Base-by-base conservation (phyloP, 371 early-diverging fungal genomes). In the Syncephalastrum sp. region DNA sequence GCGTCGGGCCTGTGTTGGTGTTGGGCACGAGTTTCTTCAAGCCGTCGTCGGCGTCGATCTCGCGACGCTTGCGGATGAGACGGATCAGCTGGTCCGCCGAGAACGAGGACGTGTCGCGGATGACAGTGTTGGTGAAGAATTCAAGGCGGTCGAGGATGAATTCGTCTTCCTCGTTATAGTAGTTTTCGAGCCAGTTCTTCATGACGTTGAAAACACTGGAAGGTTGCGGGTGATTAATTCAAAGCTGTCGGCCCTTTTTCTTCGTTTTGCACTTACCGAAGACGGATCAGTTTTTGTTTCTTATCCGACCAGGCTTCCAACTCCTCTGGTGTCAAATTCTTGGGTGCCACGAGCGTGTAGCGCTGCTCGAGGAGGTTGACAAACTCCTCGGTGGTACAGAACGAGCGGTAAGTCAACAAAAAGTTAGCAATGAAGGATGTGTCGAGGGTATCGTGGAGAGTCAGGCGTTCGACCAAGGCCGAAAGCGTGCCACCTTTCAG, bases 151-250 rank as follows among this genome's bases (percentile, higher is more conserved):
- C 84, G 23, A 95, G 71, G 8, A 86, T 82, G 24, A 42, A 77
- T 3, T 79, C 82, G 46, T 88, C 85, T 58, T 87, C 83, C 47
- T 93, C 92, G 13, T 87, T 75, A 68, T 89, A 95, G 63, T 91
- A 88, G 57, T 82, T 81, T 61, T 95, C 95, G 6, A 96, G 74
- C 97, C 97, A 96, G 5, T 82, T 84, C 67, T 94, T 93, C 65
- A 94, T 82, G 21, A 95, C 83, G 62, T 92, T 95, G 69, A 84
- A 90, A 1, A 96, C 96, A 54, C 76, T 75, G 51, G 10, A 21
- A 21, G 1, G 16, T 19, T 1, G 27, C 38, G 38, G 38, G 38
- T 16, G 17, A 27, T 21, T 48, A 25, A 44, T 24, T 19, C 17
- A 25, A 44, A 21, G 21, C 23, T 27, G 21, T 44, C n/a, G 46